Evolutionary conservation across 2,329 filamentous ascomycete genomes (phyloP), one percentile per base, ranked within the genome.

Genomic region (Ophiostoma ulmi): DNA sequence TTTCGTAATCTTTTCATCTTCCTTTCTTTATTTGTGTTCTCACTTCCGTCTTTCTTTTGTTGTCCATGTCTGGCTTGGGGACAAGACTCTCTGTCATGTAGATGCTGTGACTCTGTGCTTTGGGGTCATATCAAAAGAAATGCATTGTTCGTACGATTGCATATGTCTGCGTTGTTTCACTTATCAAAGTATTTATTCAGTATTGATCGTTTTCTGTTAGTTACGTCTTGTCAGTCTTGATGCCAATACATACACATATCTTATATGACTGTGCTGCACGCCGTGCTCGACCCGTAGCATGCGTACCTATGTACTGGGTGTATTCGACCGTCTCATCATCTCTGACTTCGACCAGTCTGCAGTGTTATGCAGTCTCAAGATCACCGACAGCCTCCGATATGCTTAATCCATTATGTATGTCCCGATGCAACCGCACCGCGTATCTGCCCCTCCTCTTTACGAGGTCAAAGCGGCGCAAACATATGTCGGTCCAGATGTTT

Each of bases 91-190:
- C 26, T 11, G 55, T 31, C 58, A 36, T 63, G 58, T 35, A 26
- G 13, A 63, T 26, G 58, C 58, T 20, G 13, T 63, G 58, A 58
- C 22, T 26, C 22, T 58, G 52, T 58, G 52, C n/a, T 6, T 63
- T 26, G n/a, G 52, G 26, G 58, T 35, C 58, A 61, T 63, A 35
- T 35, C 58, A 63, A 63, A 63, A 63, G 26, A 63, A 63, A 35
- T 35, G 58, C 58, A 35, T 61, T 63, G 58, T 36, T 63, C 58
- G 26, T 26, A 35, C 58, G 58, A 63, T 35, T 26, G 26, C 58
- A 63, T 63, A 61, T 69, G 20, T 55, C 26, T 22, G 22, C 13
- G 26, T 63, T 63, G 26, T 22, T 61, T 52, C 1, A 52, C 20
- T 52, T 6, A n/a, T 52, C 3, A 17, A 3, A 20, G 14, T 52